Percentiles rank a stretch among this genome's conserved stretches.
Evolutionary conservation across 2,329 filamentous ascomycete genomes (phyloP).

Genomic region (Fusarium solani-melongenae): DNA sequence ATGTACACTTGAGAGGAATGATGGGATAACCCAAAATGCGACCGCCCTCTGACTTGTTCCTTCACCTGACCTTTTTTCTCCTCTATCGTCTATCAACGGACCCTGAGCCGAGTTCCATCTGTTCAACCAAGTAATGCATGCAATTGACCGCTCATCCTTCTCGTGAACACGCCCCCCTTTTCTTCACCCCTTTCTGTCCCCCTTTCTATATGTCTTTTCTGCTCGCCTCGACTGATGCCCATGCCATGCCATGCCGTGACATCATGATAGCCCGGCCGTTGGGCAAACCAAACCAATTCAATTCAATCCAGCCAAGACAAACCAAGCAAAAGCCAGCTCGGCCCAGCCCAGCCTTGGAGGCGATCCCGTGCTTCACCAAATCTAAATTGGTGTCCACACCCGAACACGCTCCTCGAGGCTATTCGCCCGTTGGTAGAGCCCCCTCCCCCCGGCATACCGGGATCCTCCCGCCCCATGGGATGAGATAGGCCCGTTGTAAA

Average conservation of each 20-base stretch:
- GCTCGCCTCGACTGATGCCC: neutral
- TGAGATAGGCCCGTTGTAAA: constrained; percentile 3
- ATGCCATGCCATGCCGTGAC: neutral
- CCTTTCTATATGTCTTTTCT: neutral
- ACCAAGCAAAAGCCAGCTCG: neutral
- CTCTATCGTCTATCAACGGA: neutral
- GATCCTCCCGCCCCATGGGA: neutral
- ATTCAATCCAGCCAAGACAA: neutral
- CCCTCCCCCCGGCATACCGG: constrained; percentile 1
- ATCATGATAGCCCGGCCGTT: neutral
- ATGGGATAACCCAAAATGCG: constrained; percentile 29
- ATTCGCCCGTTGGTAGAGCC: constrained; percentile 18
- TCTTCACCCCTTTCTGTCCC: neutral
- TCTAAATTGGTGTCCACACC: constrained; percentile 36
- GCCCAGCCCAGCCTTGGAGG: constrained; percentile 2
- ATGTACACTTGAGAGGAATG: constrained; percentile 25
- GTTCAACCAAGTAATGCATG: neutral
- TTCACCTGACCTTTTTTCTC: neutral
- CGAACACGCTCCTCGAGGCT: constrained; percentile 33
- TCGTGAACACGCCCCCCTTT: neutral
- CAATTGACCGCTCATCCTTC: constrained; percentile 28
- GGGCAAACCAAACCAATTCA: constrained; percentile 18
- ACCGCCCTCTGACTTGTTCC: constrained; percentile 10
- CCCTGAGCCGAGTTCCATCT: neutral
- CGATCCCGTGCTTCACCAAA: constrained; percentile 25